Evolutionary conservation across 768 basidiomycete species (phyloP).

Genomic region (Saitozyma podzolica): DNA sequence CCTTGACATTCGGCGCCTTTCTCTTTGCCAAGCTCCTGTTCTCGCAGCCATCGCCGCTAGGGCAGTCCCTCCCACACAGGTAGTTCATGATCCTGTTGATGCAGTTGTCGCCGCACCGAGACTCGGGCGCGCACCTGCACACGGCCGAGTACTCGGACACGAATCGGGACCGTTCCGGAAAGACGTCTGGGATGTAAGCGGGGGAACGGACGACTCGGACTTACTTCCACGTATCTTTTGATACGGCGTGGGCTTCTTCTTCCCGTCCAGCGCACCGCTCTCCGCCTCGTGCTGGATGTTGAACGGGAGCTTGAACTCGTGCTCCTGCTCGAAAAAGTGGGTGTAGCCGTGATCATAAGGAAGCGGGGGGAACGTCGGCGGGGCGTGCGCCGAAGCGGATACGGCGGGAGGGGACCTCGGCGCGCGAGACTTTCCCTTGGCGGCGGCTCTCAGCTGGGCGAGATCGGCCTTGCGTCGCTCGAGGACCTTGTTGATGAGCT

Average conservation of each 20-base stretch:
- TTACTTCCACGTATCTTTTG: conserved; percentile 36
- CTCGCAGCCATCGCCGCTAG: conserved; percentile 45
- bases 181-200: conserved; percentile 29
- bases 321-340: conserved; percentile 34
- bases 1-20: conserved; percentile 32
- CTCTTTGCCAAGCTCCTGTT: conserved; percentile 49
- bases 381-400: background rate
- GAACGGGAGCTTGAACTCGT: conserved; percentile 45
- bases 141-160: conserved; percentile 28
- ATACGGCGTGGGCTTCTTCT: conserved; percentile 39
- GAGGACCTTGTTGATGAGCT: conserved; percentile 27
- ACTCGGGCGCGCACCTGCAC: conserved; percentile 45
- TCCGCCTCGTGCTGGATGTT: conserved; percentile 43
- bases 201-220: conserved; percentile 8
- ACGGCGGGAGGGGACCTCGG: background rate
- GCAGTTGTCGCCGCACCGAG: conserved; percentile 50
- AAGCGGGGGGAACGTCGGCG: conserved; percentile 33
- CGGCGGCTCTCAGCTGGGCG: background rate
- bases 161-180: conserved; percentile 31
- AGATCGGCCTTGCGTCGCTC: conserved; percentile 7
- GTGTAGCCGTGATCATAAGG: conserved; percentile 38
- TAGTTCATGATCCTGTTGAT: conserved; percentile 54
- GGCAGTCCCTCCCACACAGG: conserved; percentile 53
- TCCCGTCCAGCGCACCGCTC: conserved; percentile 32
- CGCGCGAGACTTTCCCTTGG: conserved; percentile 10